Evolutionary conservation across 768 basidiomycete species (phyloP), one percentile per base, ranked within the genome.

Genomic region (Crassisporium funariophilum): DNA sequence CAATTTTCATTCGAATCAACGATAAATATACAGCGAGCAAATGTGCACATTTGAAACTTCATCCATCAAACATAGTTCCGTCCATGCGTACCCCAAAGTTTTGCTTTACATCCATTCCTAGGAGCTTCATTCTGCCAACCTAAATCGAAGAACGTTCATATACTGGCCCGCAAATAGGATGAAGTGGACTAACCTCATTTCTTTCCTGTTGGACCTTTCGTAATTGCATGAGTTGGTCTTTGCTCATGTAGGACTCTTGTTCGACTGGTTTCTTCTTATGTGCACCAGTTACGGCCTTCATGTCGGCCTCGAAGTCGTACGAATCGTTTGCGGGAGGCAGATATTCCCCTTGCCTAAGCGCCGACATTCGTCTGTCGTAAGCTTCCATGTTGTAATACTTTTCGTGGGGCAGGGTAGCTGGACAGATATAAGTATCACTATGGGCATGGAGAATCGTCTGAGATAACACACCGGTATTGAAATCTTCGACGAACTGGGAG

Each of bases 381-480:
- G 81, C 77, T 44, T 82, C 83, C 79, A 95, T 91, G 60, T 94
- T 81, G 65, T 95, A 95, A 66, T 94, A 97, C 64, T 97, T 97
- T 64, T 95, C 92, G 58, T 95, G 88, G 8, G 94, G 91, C 2
- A 97, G 75, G 3, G 94, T 97, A 11, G 92, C 93, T 93, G 46
- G 15, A 42, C 7, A 24, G 37, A 29, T 34, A 35, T 36, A 20
- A 42, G 33, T 21, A 21, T 41, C 29, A 37, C 36, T 43, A 35
- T 25, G 15, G 41, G 23, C 13, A 33, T 24, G 22, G 33, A 25
- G 24, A 16, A 7, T 45, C 5, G 13, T 17, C 46, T 15, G 27
- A 22, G n/a, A 27, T 46, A 27, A 51, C 73, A 22, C 50, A 84
- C 89, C 86, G 22, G 88, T 91, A 57, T 92, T 90, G 60, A 75